Evolutionary conservation across 75 land plant species (phyloP), one percentile per base, ranked within the genome.

Genomic region (Cryptomeria japonica): DNA sequence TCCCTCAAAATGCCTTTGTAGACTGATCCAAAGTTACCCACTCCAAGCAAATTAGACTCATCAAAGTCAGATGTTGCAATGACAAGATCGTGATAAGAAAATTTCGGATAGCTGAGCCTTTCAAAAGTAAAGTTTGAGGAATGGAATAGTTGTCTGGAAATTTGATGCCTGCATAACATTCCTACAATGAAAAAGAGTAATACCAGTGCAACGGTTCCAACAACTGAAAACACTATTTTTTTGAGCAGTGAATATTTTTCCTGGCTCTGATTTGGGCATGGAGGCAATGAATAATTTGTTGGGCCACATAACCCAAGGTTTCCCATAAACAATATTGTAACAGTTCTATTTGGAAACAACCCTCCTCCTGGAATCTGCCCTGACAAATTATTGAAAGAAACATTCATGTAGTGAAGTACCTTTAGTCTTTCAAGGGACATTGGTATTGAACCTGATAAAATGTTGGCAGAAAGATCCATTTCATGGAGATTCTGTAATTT

Each of bases 61-160:
- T 89, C 87, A 56, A 92, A 92, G 2, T 86, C 86, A 34, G 39
- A 83, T 15, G 93, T 92, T 64, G 93, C 93, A 31, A 86, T 87
- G 8, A 56, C 70, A 42, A 92, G 56, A 78, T 92, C 89, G 12
- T 83, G 34, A 68, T 89, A 89, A 1, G 88, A 87, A 18, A 91
- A 88, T 77, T 87, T 53, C 2, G 88, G 86, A 41, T 86, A 61
- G 25, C 73, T 46, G 7, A 80, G 75, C 1, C 73, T 79, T 28
- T 49, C 3, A 42, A 87, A 32, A 76, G 39, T 55, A 55, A 55
- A 0, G 58, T 42, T 38, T 53, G 41, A 88, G 11, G 8, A 32
- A 77, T 3, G 85, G 56, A 22, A 16, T 13, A 13, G 39, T 15
- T 6, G 16, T 37, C 12, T 34, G 46, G n/a, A 28, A 31, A 55